Conservation (phyloP, 805 yeast genomes). For the Limtongia smithiae region DNA sequence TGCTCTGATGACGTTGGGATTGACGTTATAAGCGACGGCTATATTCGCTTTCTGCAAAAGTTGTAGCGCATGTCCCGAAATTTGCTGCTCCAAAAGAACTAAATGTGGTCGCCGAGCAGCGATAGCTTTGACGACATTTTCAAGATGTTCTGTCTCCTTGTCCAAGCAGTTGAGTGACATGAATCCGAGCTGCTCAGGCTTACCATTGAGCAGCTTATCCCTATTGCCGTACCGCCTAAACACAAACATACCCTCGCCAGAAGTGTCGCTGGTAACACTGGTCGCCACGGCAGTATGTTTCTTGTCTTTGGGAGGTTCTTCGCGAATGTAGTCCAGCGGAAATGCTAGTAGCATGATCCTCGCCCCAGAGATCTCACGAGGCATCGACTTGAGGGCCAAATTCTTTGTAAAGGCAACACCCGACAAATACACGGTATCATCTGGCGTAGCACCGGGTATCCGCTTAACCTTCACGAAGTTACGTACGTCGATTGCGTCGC, state of each 20-base stretch:
- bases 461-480: constrained; percentile 84
- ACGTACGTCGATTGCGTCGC: constrained; percentile 79
- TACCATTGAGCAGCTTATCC: neutral
- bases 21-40: constrained; percentile 75
- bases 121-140: constrained; percentile 75
- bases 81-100: constrained; percentile 70
- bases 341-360: constrained; percentile 78
- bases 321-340: constrained; percentile 79
- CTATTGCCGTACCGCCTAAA: neutral
- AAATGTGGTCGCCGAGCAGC: constrained; percentile 73
- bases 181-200: constrained; percentile 44
- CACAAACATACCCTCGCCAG: neutral
- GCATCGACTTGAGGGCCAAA: constrained; percentile 77
- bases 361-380: constrained; percentile 59
- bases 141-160: constrained; percentile 81
- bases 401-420: constrained; percentile 85
- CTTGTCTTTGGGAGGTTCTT: constrained; percentile 46
- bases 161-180: constrained; percentile 79
- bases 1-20: constrained; percentile 75
- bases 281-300: neutral
- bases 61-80: constrained; percentile 76
- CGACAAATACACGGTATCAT: constrained; percentile 58
- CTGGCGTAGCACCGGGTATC: constrained; percentile 68
- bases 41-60: constrained; percentile 70
- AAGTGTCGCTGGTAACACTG: neutral